Conservation (phyloP, 345 rosid genomes). For the Murraya paniculata region DNA sequence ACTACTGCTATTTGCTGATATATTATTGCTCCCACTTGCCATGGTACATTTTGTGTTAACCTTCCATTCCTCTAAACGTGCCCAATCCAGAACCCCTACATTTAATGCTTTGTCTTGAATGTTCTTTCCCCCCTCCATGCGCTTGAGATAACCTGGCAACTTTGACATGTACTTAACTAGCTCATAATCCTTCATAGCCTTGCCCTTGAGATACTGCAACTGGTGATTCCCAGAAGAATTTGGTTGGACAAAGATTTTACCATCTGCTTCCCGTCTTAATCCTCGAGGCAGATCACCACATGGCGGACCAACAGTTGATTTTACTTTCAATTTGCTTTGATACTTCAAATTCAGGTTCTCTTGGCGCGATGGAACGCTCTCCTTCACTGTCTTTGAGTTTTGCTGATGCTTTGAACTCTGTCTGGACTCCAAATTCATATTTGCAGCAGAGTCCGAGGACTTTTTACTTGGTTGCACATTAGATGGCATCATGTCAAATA, state of each 20-base stretch:
- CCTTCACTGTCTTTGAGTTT: constrained; percentile 36
- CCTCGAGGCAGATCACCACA: constrained; percentile 18
- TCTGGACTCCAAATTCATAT: constrained; percentile 37
- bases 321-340: constrained; percentile 35
- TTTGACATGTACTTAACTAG: constrained; percentile 76
- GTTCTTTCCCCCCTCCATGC: constrained; percentile 42
- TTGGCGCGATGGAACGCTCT: constrained; percentile 23
- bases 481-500: constrained; percentile 17
- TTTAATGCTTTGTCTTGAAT: constrained; percentile 61
- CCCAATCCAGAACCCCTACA: constrained; percentile 93
- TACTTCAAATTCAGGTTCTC: constrained; percentile 27
- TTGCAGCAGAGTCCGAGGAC: constrained; percentile 7
- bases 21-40: constrained; percentile 26
- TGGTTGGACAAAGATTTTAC: constrained; percentile 23
- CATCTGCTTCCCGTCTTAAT: constrained; percentile 17
- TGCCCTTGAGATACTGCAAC: constrained; percentile 27
- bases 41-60: constrained; percentile 24
- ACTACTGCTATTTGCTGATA: constrained; percentile 21
- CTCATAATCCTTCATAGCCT: constrained; percentile 50
- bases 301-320: constrained; percentile 10
- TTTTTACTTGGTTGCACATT: constrained; percentile 23
- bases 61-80: constrained; percentile 65
- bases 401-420: constrained; percentile 33
- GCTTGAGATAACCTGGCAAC: constrained; percentile 73
- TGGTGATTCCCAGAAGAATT: constrained; percentile 29